Conservation (phyloP, 1,284 basidiomycete genomes). For the Pseudozyma tsukubaensis region DNA sequence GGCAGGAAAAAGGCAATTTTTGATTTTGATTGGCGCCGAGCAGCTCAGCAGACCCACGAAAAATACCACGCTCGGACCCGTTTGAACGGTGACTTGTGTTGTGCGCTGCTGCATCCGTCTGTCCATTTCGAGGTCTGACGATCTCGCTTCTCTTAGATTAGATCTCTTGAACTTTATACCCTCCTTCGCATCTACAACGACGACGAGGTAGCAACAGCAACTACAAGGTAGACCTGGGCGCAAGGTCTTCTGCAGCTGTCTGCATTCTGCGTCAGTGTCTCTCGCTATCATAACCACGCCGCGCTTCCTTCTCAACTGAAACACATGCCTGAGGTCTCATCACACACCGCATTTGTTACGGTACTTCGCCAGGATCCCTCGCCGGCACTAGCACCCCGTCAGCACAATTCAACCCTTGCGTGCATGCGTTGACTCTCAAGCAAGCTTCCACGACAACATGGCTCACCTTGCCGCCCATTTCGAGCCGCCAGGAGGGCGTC, state of each 20-base stretch:
- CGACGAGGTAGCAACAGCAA: constrained; percentile 2
- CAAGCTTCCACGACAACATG: constrained; percentile 15
- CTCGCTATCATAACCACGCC: not conserved
- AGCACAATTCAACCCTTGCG: too few species aligned
- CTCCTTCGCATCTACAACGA: not conserved
- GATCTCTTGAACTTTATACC: not conserved
- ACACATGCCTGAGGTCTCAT: not conserved
- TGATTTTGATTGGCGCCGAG: not conserved
- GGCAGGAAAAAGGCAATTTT: too few species aligned
- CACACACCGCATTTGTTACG: not conserved
- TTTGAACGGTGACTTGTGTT: constrained; percentile 3
- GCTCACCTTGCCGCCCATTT: constrained; percentile 45
- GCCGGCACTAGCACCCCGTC: too few species aligned
- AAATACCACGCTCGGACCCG: constrained; percentile 32
- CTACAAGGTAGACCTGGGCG: not conserved
- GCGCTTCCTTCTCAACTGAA: too few species aligned
- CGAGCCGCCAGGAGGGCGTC: constrained; percentile 31
- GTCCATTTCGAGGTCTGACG: not conserved
- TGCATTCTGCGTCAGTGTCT: constrained; percentile 1
- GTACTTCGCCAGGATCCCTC: not conserved
- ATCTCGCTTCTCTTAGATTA: not conserved
- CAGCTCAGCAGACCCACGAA: not conserved
- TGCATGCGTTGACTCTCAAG: not conserved
- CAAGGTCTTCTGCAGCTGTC: constrained; percentile 12
- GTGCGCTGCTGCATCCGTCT: constrained; percentile 12